These are phyloP conservation scores for Chaetomiaceae sp. DNA, from an alignment of 2,329 filamentous ascomycete genomes.

Conservation along the genomic window DNA sequence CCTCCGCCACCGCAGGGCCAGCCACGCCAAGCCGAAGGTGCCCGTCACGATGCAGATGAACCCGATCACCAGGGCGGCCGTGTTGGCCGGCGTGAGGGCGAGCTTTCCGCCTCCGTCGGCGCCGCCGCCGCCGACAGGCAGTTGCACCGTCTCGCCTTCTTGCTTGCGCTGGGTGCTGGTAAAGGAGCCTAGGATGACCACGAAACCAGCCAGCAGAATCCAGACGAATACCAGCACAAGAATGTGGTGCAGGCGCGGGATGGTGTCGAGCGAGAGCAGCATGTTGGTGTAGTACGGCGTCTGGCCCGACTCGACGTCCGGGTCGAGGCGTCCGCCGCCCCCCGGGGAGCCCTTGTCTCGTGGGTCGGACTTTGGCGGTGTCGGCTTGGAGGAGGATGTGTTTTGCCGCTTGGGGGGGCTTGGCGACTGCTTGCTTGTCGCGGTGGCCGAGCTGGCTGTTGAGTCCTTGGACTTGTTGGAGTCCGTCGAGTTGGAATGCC, in stretches of 20 bases:
- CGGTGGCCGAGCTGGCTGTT: conserved; percentile 3
- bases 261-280: conserved; percentile 44
- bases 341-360: neutral
- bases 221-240: conserved; percentile 43
- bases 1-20: conserved; percentile 41
- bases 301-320: conserved; percentile 8
- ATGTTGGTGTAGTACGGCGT: conserved; percentile 44
- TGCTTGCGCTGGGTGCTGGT: conserved; percentile 35
- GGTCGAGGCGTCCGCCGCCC: neutral
- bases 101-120: conserved; percentile 15
- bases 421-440: conserved; percentile 1
- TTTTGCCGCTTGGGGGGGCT: conserved; percentile 4
- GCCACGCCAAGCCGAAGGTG: conserved; percentile 37
- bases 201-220: conserved; percentile 50
- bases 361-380: neutral
- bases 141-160: conserved; percentile 20
- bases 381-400: neutral
- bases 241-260: conserved; percentile 45
- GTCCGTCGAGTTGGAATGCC: conserved; percentile 9
- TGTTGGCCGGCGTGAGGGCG: conserved; percentile 16
- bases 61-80: conserved; percentile 40
- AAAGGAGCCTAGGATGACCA: conserved; percentile 50
- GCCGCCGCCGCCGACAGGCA: conserved; percentile 6
- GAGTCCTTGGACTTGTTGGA: conserved; percentile 10
- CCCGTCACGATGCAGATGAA: conserved; percentile 41